Evolutionary conservation across 2,329 filamentous ascomycete genomes (phyloP).

Genomic region (Biscogniauxia marginata): DNA sequence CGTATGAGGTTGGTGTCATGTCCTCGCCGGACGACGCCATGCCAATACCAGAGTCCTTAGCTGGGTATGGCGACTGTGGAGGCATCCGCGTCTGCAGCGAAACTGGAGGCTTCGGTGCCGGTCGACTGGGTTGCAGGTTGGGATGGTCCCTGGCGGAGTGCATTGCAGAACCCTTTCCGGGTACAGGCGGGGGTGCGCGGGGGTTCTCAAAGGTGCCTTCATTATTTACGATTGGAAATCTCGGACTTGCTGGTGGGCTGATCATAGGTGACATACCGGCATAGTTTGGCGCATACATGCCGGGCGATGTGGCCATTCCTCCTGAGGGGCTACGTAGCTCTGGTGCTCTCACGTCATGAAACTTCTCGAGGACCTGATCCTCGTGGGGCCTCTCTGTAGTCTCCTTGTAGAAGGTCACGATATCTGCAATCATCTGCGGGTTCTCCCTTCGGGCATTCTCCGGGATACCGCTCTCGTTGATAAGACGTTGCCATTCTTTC

Average conservation of each 20-base stretch:
- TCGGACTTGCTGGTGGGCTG: constrained; percentile 79
- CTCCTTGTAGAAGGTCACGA: constrained; percentile 96
- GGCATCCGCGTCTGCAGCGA: constrained; percentile 56
- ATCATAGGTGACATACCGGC: constrained; percentile 61
- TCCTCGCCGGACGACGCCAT: constrained; percentile 61
- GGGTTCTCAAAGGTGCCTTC: constrained; percentile 98
- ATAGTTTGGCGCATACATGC: constrained; percentile 55
- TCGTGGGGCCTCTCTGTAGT: constrained; percentile 78
- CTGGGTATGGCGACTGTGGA: constrained; percentile 54
- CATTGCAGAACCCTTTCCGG: constrained; percentile 43
- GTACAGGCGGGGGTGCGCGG: constrained; percentile 77
- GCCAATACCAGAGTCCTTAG: constrained; percentile 63
- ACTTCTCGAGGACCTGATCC: constrained; percentile 92
- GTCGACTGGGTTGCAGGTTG: constrained; percentile 73
- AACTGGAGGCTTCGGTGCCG: constrained; percentile 83
- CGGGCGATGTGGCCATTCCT: constrained; percentile 48
- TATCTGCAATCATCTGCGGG: constrained; percentile 91
- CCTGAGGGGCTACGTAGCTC: constrained; percentile 48
- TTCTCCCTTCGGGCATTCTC: constrained; percentile 95
- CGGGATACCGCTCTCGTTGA: constrained; percentile 93
- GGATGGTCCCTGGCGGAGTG: constrained; percentile 49
- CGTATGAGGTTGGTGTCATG: constrained; percentile 42
- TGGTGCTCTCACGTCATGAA: constrained; percentile 75
- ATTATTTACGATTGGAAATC: constrained; percentile 80
- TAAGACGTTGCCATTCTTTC: constrained; percentile 94